These are phyloP conservation scores for Zymoseptoria pseudotritici DNA, from an alignment of 2,329 filamentous ascomycete species.

Conservation along the genomic window DNA sequence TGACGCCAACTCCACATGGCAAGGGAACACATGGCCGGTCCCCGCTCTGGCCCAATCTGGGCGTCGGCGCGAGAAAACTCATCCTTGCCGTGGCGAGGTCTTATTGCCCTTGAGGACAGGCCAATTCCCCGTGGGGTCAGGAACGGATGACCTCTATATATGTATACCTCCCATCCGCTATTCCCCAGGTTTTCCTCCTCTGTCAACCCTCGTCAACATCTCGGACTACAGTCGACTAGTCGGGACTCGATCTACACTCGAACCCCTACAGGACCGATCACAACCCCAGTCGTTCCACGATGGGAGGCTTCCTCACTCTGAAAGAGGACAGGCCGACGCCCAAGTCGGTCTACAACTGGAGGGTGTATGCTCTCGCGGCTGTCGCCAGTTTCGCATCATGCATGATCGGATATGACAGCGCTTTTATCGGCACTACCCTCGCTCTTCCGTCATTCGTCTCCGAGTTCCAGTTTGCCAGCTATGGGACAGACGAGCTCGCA, in stretches of 20 bases:
- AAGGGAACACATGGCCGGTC: neutral
- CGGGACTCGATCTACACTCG: neutral
- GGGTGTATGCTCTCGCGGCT: constrained; percentile 48
- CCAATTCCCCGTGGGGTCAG: neutral
- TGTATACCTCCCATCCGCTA: neutral
- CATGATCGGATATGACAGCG: constrained; percentile 34
- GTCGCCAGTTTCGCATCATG: constrained; percentile 51
- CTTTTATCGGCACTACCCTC: constrained; percentile 73
- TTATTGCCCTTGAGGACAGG: neutral
- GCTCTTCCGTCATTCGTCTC: constrained; percentile 60
- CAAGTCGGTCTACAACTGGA: constrained; percentile 53
- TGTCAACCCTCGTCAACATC: neutral
- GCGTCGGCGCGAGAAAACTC: neutral
- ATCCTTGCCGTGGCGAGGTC: neutral
- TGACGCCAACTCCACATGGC: neutral
- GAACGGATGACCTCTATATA: neutral
- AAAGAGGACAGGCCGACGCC: constrained; percentile 45
- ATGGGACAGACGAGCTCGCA: constrained; percentile 44
- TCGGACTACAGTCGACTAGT: neutral
- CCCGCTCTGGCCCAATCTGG: neutral
- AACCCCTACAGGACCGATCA: neutral
- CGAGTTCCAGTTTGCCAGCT: constrained; percentile 58
- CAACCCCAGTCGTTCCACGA: constrained; percentile 11
- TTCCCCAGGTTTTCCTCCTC: neutral
- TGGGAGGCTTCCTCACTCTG: constrained; percentile 30